phyloP scores from a whole-genome alignment of 257 asterid genomes.

The Lycium ferocissimum region DNA sequence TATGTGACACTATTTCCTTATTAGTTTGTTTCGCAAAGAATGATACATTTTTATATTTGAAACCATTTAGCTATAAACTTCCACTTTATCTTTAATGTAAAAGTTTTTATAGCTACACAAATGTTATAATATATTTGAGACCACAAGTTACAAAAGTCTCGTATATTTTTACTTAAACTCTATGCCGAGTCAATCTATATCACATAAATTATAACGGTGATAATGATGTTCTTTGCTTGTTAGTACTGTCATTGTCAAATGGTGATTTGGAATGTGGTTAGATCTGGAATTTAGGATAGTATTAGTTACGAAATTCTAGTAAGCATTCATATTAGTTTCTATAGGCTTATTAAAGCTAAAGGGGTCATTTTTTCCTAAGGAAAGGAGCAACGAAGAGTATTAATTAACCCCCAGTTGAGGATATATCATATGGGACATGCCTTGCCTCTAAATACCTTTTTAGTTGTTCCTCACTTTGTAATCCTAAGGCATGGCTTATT shows the following conservation, averaged over 20 bases:
- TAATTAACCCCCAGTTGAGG: slow-evolving; percentile 32
- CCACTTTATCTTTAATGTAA: not conserved
- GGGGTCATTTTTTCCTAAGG: slow-evolving; percentile 24
- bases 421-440: slow-evolving; percentile 36
- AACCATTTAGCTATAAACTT: not conserved
- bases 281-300: slow-evolving; percentile 17
- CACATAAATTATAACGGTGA: not conserved
- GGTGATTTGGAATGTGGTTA: slow-evolving; percentile 20
- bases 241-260: slow-evolving; percentile 23
- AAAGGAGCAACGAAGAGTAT: slow-evolving; percentile 38
- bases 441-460: slow-evolving; percentile 36
- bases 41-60: not conserved
- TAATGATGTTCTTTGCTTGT: not conserved
- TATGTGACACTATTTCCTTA: not conserved
- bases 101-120: not conserved
- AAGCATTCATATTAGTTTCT: slow-evolving; percentile 23
- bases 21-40: not conserved
- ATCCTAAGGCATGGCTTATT: slow-evolving; percentile 26
- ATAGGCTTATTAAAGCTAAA: not conserved
- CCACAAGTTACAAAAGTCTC: not conserved
- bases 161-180: not conserved
- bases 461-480: slow-evolving; percentile 40
- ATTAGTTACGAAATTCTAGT: slow-evolving; percentile 16
- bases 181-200: not conserved
- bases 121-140: not conserved